Evolutionary conservation across 140 eudicot species (phyloP), one percentile per base, ranked within the genome.

Genomic region (Senecio squalidus): DNA sequence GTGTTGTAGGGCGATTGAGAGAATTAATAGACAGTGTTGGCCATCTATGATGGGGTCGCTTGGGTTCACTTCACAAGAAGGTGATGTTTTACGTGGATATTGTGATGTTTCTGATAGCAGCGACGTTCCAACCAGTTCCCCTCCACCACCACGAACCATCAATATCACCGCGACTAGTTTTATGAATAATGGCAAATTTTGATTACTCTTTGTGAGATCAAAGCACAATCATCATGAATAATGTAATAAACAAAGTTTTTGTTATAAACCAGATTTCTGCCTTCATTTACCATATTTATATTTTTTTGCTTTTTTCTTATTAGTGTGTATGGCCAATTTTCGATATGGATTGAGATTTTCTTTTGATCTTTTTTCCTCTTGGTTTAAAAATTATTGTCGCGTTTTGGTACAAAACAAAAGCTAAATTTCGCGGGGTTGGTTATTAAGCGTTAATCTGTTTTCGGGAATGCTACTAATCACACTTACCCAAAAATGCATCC

Each of bases 11-110:
- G 94, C 94, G 5, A 72, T 84, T 15, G 18, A 39, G 30, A 66
- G 51, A 11, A 84, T 84, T 3, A 72, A 76, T 45, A 79, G 60
- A 20, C 58, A 77, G 20, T 84, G 94, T 23, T 84, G 94, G 94
- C 82, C 94, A 13, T 28, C 72, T 5, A 57, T 80, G 80, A 71
- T 84, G 21, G 76, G 78, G 9, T 74, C 84, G 5, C 57, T 84
- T 16, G 94, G 94, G 18, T 76, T 67, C 45, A 67, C 75, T 1
- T 16, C 75, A 10, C 55, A 77, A 60, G 94, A 84, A 71, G 82
- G 87, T 34, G 82, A 74, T n/a, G 50, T 80, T 9, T 70, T 84
- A 18, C 81, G 68, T 46, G 88, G 87, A 10, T 84, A 74, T 23
- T 84, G 94, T 51, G 84, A 84, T 68, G 72, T 60, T 14, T 48